Evolutionary conservation across 2,329 filamentous ascomycete genomes (phyloP).

Genomic region (Xylaria sp.): DNA sequence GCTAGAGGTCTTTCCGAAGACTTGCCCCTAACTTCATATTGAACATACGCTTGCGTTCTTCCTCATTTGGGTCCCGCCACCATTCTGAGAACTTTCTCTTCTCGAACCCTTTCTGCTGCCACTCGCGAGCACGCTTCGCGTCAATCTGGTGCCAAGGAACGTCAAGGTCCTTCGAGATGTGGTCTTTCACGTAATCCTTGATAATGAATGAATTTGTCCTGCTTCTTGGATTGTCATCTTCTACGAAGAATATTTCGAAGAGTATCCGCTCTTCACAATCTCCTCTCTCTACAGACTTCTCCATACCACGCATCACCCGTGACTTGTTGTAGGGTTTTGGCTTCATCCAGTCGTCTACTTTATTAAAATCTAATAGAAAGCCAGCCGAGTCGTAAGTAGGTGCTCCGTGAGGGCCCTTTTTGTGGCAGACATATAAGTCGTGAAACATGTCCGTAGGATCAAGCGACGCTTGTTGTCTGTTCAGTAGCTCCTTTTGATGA

Average conservation of each 20-base stretch:
- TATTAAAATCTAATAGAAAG: slow-evolving; percentile 29
- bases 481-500: slow-evolving; percentile 11
- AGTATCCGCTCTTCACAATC: slow-evolving; percentile 14
- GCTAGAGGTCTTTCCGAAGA: slow-evolving; percentile 28
- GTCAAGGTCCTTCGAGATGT: slow-evolving; percentile 36
- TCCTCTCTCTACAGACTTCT: not conserved
- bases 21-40: slow-evolving; percentile 24
- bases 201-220: not conserved
- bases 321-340: slow-evolving; percentile 20
- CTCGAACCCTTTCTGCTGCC: slow-evolving; percentile 31
- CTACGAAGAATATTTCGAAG: slow-evolving; percentile 24
- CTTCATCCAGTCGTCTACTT: slow-evolving; percentile 24
- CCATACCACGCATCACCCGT: slow-evolving; percentile 8
- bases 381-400: slow-evolving; percentile 31
- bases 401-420: slow-evolving; percentile 24
- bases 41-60: slow-evolving; percentile 20
- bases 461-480: not conserved
- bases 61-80: slow-evolving; percentile 29
- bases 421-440: slow-evolving; percentile 23
- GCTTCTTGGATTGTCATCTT: not conserved
- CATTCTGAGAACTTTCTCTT: slow-evolving; percentile 33
- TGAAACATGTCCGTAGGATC: slow-evolving; percentile 22
- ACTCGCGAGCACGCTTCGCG: slow-evolving; percentile 24
- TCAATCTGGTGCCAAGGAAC: slow-evolving; percentile 34
- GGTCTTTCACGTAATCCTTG: slow-evolving; percentile 27